A percentile compares a stretch with the other conserved stretches of the same genome.
These are phyloP conservation scores for Mycotypha africana DNA, from an alignment of 371 early-diverging fungal genomes.

Conservation along the genomic window DNA sequence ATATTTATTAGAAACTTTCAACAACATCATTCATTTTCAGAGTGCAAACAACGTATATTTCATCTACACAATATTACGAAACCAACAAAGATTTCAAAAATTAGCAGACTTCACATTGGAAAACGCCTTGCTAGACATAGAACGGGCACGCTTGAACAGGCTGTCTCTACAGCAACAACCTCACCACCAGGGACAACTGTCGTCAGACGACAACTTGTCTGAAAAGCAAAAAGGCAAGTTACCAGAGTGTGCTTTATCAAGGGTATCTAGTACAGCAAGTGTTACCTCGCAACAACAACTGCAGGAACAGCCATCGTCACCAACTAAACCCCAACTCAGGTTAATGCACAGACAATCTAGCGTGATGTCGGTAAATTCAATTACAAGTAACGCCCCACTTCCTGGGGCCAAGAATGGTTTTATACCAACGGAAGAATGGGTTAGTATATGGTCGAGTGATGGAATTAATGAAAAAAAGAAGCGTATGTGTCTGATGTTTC, in stretches of 20 bases:
- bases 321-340: too few relatives aligned
- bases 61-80: conserved; percentile 71
- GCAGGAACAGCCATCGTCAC: neutral
- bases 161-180: too few relatives aligned
- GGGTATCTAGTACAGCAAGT: conserved; percentile 12
- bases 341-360: conserved; percentile 17
- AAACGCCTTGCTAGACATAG: conserved; percentile 55
- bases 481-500: too few relatives aligned
- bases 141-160: conserved; percentile 43
- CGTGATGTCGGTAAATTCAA: conserved; percentile 13
- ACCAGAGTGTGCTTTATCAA: conserved; percentile 24
- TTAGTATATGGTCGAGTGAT: conserved; percentile 9
- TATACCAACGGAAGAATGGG: conserved; percentile 43
- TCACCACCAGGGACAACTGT: neutral
- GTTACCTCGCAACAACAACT: too few relatives aligned
- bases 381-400: conserved; percentile 16
- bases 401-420: conserved; percentile 42
- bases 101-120: conserved; percentile 63
- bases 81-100: conserved; percentile 61
- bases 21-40: conserved; percentile 82
- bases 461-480: too few relatives aligned
- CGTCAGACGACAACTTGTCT: conserved; percentile 11
- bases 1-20: conserved; percentile 72
- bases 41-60: conserved; percentile 67
- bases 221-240: conserved; percentile 40